A percentile compares a stretch with the other conserved stretches of the same genome.
Conservation (phyloP, 768 basidiomycete genomes). For the Suillus discolor region DNA sequence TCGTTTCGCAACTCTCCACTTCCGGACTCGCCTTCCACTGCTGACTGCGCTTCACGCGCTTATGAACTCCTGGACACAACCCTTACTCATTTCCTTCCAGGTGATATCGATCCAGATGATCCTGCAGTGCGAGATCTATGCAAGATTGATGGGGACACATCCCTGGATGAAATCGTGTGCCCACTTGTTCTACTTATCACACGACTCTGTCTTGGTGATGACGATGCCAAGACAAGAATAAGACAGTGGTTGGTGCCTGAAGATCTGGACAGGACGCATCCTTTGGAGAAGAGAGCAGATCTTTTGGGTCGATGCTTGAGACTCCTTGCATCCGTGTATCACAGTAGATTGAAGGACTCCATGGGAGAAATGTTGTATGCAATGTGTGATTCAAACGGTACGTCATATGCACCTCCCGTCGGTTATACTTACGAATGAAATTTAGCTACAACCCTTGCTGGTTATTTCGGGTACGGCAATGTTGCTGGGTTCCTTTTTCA, state of each 20-base stretch:
- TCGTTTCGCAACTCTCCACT: conserved; percentile 47
- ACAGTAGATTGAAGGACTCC: conserved; percentile 69
- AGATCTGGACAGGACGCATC: conserved; percentile 75
- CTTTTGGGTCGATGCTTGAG: conserved; percentile 80
- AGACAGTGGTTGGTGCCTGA: conserved; percentile 74
- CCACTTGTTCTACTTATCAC: conserved; percentile 79
- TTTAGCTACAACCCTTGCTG: conserved; percentile 69
- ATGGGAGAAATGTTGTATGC: conserved; percentile 89
- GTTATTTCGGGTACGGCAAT: conserved; percentile 91
- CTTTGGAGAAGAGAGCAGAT: conserved; percentile 74
- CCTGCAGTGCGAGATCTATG: conserved; percentile 53
- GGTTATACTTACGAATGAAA: conserved; percentile 1
- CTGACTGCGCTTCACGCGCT: conserved; percentile 62
- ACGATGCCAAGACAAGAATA: conserved; percentile 54
- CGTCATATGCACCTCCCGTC: conserved; percentile 11
- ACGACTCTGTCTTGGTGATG: conserved; percentile 67
- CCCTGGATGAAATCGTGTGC: conserved; percentile 76
- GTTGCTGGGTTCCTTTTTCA: conserved; percentile 94
- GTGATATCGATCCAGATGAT: conserved; percentile 64
- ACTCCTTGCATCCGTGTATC: conserved; percentile 73
- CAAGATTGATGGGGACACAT: conserved; percentile 52
- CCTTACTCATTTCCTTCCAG: conserved; percentile 67
- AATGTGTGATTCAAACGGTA: conserved; percentile 78
- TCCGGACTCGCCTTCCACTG: conserved; percentile 28
- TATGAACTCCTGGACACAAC: conserved; percentile 68